Conservation (phyloP, 2,329 filamentous ascomycete genomes). For the Hypoxylon sp. region DNA sequence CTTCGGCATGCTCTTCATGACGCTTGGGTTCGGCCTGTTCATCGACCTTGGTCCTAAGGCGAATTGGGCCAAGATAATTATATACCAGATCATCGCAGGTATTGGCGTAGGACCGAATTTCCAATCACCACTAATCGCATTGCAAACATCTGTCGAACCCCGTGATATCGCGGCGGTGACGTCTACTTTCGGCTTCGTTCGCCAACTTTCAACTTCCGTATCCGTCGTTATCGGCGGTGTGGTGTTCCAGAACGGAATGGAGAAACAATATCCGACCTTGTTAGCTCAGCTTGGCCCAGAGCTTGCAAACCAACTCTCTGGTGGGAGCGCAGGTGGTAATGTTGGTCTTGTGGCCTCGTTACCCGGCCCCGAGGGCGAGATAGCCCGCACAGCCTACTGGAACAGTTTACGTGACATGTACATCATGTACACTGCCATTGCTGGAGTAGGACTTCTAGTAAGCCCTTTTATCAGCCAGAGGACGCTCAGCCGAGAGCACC, state of each 20-base stretch:
- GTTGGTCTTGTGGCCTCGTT: slow-evolving; percentile 65
- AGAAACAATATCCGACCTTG: slow-evolving; percentile 66
- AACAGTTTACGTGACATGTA: slow-evolving; percentile 69
- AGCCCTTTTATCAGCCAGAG: slow-evolving; percentile 65
- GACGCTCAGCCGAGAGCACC: slow-evolving; percentile 68
- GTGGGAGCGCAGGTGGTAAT: slow-evolving; percentile 66
- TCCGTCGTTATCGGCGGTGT: slow-evolving; percentile 83
- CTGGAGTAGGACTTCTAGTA: slow-evolving; percentile 63
- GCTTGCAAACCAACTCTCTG: slow-evolving; percentile 63
- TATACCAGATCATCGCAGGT: slow-evolving; percentile 75
- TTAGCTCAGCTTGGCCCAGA: slow-evolving; percentile 64
- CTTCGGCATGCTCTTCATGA: slow-evolving; percentile 70
- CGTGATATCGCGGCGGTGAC: slow-evolving; percentile 79
- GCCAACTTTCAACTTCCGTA: slow-evolving; percentile 77
- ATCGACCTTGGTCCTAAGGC: slow-evolving; percentile 72
- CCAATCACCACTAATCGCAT: slow-evolving; percentile 76
- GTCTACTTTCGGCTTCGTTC: slow-evolving; percentile 76
- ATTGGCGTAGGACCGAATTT: slow-evolving; percentile 78
- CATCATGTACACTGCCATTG: slow-evolving; percentile 68
- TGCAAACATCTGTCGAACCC: slow-evolving; percentile 74
- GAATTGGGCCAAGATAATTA: slow-evolving; percentile 70
- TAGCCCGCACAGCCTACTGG: slow-evolving; percentile 62
- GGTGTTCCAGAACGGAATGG: slow-evolving; percentile 83
- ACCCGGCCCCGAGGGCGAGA: slow-evolving; percentile 57
- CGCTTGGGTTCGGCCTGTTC: slow-evolving; percentile 75